Evolutionary conservation across 495 filamentous ascomycete genomes (phyloP).

Genomic region (Cetradonia linearis): DNA sequence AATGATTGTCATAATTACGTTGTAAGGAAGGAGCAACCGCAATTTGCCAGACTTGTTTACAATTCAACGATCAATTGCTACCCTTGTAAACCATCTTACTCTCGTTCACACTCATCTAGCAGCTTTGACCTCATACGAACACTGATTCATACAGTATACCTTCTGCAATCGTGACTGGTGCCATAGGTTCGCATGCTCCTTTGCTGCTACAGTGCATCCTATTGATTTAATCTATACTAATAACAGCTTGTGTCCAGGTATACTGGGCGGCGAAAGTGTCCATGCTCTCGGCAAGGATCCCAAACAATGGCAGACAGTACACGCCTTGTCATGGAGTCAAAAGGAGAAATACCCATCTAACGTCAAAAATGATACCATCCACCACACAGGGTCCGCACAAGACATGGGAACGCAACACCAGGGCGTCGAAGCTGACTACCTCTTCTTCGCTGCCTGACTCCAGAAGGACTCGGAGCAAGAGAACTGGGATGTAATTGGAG

Average conservation of each 20-base stretch:
- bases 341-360: slow-evolving; percentile 33
- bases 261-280: slow-evolving; percentile 40
- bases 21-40: neutral
- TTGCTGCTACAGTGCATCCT: neutral
- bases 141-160: slow-evolving; percentile 23
- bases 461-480: slow-evolving; percentile 37
- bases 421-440: slow-evolving; percentile 36
- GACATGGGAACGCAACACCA: slow-evolving; percentile 36
- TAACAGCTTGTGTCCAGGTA: slow-evolving; percentile 26
- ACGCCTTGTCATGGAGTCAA: slow-evolving; percentile 37
- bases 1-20: slow-evolving; percentile 11
- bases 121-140: neutral
- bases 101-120: neutral
- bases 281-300: slow-evolving; percentile 33
- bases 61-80: neutral
- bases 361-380: slow-evolving; percentile 37
- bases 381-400: slow-evolving; percentile 34
- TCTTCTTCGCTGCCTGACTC: slow-evolving; percentile 39
- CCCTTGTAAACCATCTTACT: neutral
- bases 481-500: slow-evolving; percentile 35
- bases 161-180: slow-evolving; percentile 35
- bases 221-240: neutral
- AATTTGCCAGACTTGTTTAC: neutral
- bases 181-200: slow-evolving; percentile 29
- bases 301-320: slow-evolving; percentile 34